Base-by-base conservation (phyloP, 345 rosid species). In the Lepidium aucheri region DNA sequence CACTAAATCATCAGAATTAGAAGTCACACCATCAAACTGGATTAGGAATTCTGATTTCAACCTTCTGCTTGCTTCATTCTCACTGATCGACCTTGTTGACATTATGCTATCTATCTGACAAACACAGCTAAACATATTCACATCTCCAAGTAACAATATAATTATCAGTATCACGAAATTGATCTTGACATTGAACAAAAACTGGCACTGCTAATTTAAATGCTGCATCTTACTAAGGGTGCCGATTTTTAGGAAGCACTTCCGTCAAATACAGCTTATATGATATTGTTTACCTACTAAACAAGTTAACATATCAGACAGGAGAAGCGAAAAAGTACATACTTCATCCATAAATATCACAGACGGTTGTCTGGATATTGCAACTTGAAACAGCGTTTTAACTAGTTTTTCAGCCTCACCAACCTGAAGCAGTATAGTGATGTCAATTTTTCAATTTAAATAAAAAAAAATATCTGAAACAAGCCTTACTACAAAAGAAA, bases 371-470 rank as follows among this genome's bases (percentile, higher is more conserved):
- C 86, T 84, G 43, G 97, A 86, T 70, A 80, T 81, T 69, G 98
- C 97, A 76, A 90, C 96, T 81, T 84, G 78, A 73, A 93, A 93
- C 63, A 93, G 83, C 68, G 96, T 84, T 62, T 91, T 87, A 17
- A 93, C 98, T 60, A 93, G 94, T 81, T 90, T 93, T 75, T 93
- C 98, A 68, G 81, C 98, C 80, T 93, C 98, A 13, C 98, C 98
- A 69, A 93, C 97, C 98, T 93, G 77, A 65, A 58, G 32, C 59
- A 57, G 24, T 32, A 49, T 24, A 66, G 39, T 43, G 47, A 53
- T 35, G 67, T 51, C 34, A 51, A 15, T 43, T 52, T 53, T 7
- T 8, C 40, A 39, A 15, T 6, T 36, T 10, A 2, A 35, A n/a
- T n/a, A n/a, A n/a, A n/a, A n/a, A n/a, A 39, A 17, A 12, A 32